These are phyloP conservation scores for Clitoria ternatea DNA, from an alignment of 306 rosid genomes.

Conservation along the genomic window DNA sequence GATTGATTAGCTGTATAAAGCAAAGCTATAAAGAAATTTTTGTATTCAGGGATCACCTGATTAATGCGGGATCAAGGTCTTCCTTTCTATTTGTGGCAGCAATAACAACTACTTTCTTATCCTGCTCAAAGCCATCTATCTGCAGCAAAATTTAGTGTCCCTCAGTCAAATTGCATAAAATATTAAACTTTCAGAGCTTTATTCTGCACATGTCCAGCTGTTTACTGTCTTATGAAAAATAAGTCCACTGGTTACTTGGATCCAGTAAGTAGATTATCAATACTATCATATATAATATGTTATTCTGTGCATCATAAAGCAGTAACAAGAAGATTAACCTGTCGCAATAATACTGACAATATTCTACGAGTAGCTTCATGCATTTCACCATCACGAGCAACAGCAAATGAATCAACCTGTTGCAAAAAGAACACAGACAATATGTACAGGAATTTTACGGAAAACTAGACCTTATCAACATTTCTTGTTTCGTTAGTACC, in stretches of 20 bases:
- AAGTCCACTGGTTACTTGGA: background rate
- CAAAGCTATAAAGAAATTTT: slow-evolving; percentile 10
- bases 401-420: slow-evolving; percentile 79
- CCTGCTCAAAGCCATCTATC: slow-evolving; percentile 98
- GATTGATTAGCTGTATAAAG: background rate
- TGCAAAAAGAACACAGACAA: slow-evolving; percentile 4
- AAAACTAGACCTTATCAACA: slow-evolving; percentile 8
- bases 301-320: background rate
- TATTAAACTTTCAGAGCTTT: background rate
- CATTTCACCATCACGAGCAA: slow-evolving; percentile 76
- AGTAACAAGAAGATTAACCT: slow-evolving; percentile 29
- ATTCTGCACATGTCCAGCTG: background rate
- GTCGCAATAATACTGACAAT: slow-evolving; percentile 55
- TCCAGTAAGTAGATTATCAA: background rate
- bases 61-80: slow-evolving; percentile 89
- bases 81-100: slow-evolving; percentile 96
- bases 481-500: slow-evolving; percentile 44
- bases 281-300: background rate
- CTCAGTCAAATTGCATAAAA: background rate
- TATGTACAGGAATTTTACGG: background rate
- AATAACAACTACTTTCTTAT: slow-evolving; percentile 81
- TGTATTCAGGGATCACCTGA: slow-evolving; percentile 43
- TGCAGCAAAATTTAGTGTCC: slow-evolving; percentile 44
- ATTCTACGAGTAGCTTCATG: slow-evolving; percentile 94
- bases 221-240: background rate